Conservation (phyloP, 2,329 filamentous ascomycete species). For the Xylariaceae sp. region DNA sequence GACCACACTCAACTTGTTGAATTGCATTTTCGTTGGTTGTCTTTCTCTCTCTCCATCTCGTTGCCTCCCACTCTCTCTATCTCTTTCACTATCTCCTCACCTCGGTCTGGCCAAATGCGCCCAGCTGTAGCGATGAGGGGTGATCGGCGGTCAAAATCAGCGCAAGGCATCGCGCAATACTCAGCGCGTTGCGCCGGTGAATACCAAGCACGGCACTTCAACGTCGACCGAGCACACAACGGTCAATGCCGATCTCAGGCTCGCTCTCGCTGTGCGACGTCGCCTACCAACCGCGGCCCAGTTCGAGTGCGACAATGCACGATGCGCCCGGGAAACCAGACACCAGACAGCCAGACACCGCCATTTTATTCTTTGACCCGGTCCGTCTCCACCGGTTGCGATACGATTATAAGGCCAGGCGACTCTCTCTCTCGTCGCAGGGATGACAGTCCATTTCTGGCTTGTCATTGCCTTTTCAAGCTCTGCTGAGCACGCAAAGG, state of each 20-base stretch:
- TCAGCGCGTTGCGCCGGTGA: conserved; percentile 10
- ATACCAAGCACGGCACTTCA: conserved; percentile 4
- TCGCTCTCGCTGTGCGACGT: conserved; percentile 8
- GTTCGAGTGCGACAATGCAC: conserved; percentile 7
- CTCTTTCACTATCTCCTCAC: not conserved
- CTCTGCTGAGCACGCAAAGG: not conserved
- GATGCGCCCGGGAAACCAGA: not conserved
- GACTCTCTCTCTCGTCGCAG: not conserved
- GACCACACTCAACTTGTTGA: not conserved
- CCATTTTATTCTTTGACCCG: not conserved
- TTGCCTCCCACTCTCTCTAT: not conserved
- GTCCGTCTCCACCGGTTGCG: not conserved
- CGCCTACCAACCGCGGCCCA: conserved; percentile 4
- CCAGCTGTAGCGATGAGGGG: conserved; percentile 14
- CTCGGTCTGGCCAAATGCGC: conserved; percentile 3
- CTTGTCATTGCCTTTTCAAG: not conserved
- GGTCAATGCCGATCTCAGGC: conserved; percentile 3
- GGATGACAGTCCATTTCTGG: not conserved
- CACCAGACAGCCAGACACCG: not conserved
- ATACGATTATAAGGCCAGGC: not conserved
- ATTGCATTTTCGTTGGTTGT: not conserved
- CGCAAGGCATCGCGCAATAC: conserved; percentile 6
- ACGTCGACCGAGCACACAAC: conserved; percentile 3
- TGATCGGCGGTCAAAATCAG: conserved; percentile 9
- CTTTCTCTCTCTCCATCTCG: not conserved